Evolutionary conservation across 2,329 filamentous ascomycete species (phyloP), one percentile per base, ranked within the genome.

Genomic region (Blastomyces parvus): DNA sequence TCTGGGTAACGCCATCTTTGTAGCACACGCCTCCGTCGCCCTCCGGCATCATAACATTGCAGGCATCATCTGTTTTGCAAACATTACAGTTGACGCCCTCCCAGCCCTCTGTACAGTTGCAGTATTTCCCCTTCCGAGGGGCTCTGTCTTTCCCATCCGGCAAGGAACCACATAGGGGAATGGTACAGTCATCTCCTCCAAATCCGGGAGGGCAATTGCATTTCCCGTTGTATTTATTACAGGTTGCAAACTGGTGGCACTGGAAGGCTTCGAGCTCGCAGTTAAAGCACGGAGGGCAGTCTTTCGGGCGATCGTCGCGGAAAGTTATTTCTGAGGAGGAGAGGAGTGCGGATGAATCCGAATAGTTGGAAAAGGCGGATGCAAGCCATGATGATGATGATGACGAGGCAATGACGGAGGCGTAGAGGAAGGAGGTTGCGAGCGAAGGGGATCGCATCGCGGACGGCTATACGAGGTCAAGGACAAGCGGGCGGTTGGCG

Each of bases 31-130:
- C 94, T 56, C 88, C 91, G 65, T 90, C 84, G 3, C 84, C 84
- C 17, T 88, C 86, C 3, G 90, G 90, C 87, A 96, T 96, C 76
- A 99, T 80, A 42, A 90, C 87, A 73, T 94, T 86, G 72, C 94
- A 99, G 19, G 89, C 92, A 68, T 88, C 81, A 74, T 97, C 83
- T 3, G 86, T 86, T 65, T 88, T 86, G 77, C 94, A 99, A 63
- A 99, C 90, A 71, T 94, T 99, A 84, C 94, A 99, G 80, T 99
- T 99, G 78, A 99, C 93, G 67, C 94, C 94, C 50, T 85, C 85
- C 94, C 94, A 99, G 63, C 94, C 94, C 46, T 96, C 89, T 72
- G 92, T 88, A 76, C 94, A 99, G 52, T 91, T 80, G 78, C 94
- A 99, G 50, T 81, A 79, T 64, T 86, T 82, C 66, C 85, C 86